Evolutionary conservation across 306 rosid species (phyloP), one percentile per base, ranked within the genome.

Genomic region (Senna tora): DNA sequence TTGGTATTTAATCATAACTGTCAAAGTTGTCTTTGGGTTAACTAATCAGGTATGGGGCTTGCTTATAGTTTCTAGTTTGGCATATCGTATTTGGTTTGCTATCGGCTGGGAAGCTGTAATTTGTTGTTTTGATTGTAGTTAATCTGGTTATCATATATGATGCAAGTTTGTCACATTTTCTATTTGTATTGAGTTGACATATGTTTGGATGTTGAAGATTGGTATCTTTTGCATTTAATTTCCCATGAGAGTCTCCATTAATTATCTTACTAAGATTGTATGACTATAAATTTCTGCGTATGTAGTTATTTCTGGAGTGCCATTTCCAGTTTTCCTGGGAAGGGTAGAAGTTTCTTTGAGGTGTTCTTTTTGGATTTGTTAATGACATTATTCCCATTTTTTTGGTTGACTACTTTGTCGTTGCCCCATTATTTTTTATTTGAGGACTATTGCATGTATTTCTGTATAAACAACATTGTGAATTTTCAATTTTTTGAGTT

Each of bases 11-110:
- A 12, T 13, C 62, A n/a, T 59, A 9, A 42, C 15, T 59, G 65
- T 59, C 25, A 59, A 59, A 45, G 22, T 59, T 59, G 45, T 34
- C 65, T 30, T 15, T 58, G 15, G 22, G 43, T 58, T 32, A n/a
- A 43, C 15, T 59, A 22, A 17, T 16, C 6, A 9, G 2, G 14
- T 21, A 59, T 17, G 14, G 65, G 14, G 22, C 22, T 16, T 32
- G 25, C 6, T 59, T 42, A 7, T n/a, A n/a, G 19, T 47, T 47
- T 47, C 7, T 47, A 14, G 65, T 59, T 15, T 4, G 7, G 45
- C 17, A 22, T 55, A 25, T 55, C 16, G 6, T 61, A 16, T 36
- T 60, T 60, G 67, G 47, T 33, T 7, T 58, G 42, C 22, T 17
- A 13, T 32, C 15, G 22, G 22, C 36, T 5, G 10, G 20, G 12